Conservation (phyloP, 2,329 filamentous ascomycete genomes). For the Pezicula radicicola region DNA sequence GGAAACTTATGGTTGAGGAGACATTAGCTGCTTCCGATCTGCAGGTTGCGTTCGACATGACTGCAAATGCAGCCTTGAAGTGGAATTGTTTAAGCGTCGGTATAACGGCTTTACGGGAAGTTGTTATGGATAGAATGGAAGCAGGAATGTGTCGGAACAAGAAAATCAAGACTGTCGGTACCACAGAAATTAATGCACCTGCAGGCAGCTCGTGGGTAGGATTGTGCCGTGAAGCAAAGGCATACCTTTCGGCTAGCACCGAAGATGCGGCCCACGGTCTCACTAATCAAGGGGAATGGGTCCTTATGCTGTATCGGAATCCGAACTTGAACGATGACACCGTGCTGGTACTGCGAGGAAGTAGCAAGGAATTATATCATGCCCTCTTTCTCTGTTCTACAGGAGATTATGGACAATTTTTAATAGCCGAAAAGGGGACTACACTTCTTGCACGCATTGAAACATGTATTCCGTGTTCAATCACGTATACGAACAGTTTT, state of each 20-base stretch:
- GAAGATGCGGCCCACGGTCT: not conserved
- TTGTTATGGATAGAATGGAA: not conserved
- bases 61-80: not conserved
- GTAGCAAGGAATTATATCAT: not conserved
- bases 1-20: not conserved
- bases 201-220: not conserved
- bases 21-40: not conserved
- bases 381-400: not conserved
- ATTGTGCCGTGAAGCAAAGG: not conserved
- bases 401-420: not conserved
- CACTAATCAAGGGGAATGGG: not conserved
- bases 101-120: not conserved
- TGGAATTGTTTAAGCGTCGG: not conserved
- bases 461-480: not conserved
- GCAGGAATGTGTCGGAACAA: not conserved
- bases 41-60: not conserved
- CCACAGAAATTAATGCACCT: not conserved
- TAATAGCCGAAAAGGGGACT: not conserved
- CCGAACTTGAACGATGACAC: not conserved
- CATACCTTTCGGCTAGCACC: not conserved
- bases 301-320: not conserved
- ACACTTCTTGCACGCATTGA: not conserved
- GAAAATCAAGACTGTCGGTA: not conserved
- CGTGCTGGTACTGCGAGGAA: not conserved
- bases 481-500: not conserved